Evolutionary conservation across 352 stramenopile species (phyloP), one percentile per base, ranked within the genome.

Genomic region (Peronosclerospora sorghi): DNA sequence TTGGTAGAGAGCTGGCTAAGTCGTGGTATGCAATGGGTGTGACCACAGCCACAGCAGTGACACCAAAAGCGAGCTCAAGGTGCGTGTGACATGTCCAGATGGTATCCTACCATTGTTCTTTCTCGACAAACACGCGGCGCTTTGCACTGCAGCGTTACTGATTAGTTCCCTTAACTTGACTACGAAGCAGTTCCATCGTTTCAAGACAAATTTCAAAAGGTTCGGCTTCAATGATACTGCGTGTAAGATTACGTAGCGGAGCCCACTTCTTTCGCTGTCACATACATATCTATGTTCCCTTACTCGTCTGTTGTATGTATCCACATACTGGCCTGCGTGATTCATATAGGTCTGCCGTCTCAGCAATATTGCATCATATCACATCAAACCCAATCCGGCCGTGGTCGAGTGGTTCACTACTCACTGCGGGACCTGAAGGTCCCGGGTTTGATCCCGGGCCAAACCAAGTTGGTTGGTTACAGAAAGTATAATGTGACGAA

Each of bases 31-130:
- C 15, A 27, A 88, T 98, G 20, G 98, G 8, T 98, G 20, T 97
- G 65, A 94, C 81, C 20, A 95, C 73, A 63, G 98, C 98, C 64
- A 89, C 98, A 58, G 94, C 21, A 97, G 45, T 80, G 21, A 26
- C 65, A 32, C 81, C 86, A 38, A 85, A 97, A 53, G 90, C 97
- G 74, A 98, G 98, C 53, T 92, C 97, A 72, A 97, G 98, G 55
- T 42, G 89, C 98, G 15, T 98, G 41, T 48, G 53, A 61, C 36
- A 56, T 56, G 53, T 51, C 43, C 43, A 36, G 30, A 48, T 14
- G 14, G 41, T 51, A 60, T 41, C 35, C 21, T 54, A 14, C 23
- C 30, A 24, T 10, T 47, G 26, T 20, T 39, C 32, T 35, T 48
- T 58, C 23, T 47, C 53, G 47, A 52, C 53, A 18, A 61, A 48